Conservation (phyloP, 768 basidiomycete genomes). For the Rhodotorula diobovata region DNA sequence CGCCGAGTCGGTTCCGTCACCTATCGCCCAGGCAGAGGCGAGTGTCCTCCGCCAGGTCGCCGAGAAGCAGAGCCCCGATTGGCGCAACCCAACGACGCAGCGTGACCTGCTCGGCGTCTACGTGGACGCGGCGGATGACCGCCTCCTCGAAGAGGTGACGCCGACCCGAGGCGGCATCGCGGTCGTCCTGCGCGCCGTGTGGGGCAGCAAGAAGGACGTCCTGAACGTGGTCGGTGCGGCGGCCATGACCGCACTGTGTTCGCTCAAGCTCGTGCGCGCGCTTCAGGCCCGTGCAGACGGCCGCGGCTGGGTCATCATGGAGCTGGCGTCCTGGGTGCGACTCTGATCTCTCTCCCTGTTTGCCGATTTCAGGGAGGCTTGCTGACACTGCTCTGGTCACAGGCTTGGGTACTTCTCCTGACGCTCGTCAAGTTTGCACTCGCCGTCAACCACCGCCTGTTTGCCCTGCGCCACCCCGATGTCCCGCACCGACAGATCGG, state of each 20-base stretch:
- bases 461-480: conserved; percentile 12
- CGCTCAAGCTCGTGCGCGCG: neutral
- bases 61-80: conserved; percentile 18
- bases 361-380: neutral
- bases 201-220: conserved; percentile 30
- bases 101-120: conserved; percentile 5
- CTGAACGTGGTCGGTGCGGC: neutral
- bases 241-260: neutral
- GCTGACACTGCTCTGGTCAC: neutral
- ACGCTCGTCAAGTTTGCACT: conserved; percentile 26
- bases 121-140: neutral
- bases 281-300: neutral
- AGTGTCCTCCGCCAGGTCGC: conserved; percentile 18
- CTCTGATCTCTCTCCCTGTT: conserved; percentile 2
- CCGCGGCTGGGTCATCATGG: neutral
- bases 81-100: neutral
- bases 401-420: conserved; percentile 34
- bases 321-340: conserved; percentile 25
- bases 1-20: neutral
- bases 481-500: conserved; percentile 17
- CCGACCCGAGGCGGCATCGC: neutral
- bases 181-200: conserved; percentile 2
- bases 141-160: neutral
- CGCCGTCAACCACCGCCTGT: conserved; percentile 22
- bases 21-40: conserved; percentile 33